These are phyloP conservation scores for Dichotomopilus funicola DNA, from an alignment of 2,329 filamentous ascomycete species.

Conservation along the genomic window DNA sequence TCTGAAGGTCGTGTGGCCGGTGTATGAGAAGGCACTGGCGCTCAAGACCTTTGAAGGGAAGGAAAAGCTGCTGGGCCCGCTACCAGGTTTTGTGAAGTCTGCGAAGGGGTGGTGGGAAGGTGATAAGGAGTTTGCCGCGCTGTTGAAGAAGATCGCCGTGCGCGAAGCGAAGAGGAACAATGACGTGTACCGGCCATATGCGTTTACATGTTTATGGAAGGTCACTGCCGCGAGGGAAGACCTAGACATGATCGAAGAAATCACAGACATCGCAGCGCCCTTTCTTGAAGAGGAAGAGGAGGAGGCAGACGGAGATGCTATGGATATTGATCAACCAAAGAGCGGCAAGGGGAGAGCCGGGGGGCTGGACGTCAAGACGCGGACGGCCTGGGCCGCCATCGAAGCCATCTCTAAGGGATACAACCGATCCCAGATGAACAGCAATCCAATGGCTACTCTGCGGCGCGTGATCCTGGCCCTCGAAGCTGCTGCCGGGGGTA, in stretches of 20 bases:
- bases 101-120: slow-evolving; percentile 51
- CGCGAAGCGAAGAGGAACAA: slow-evolving; percentile 92
- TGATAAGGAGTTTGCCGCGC: slow-evolving; percentile 47
- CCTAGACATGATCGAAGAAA: slow-evolving; percentile 62
- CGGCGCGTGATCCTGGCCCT: slow-evolving; percentile 35
- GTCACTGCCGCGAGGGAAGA: slow-evolving; percentile 64
- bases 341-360: slow-evolving; percentile 1
- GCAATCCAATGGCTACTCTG: slow-evolving; percentile 34
- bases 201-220: slow-evolving; percentile 64
- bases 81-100: slow-evolving; percentile 69
- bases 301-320: slow-evolving; percentile 58
- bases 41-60: slow-evolving; percentile 94
- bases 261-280: slow-evolving; percentile 55
- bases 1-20: slow-evolving; percentile 67
- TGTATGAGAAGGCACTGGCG: slow-evolving; percentile 70
- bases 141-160: slow-evolving; percentile 72
- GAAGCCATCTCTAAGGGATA: slow-evolving; percentile 47
- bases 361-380: slow-evolving; percentile 32
- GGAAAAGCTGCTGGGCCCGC: slow-evolving; percentile 72
- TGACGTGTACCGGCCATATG: slow-evolving; percentile 70
- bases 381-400: slow-evolving; percentile 43
- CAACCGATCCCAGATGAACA: slow-evolving; percentile 34
- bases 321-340: slow-evolving; percentile 55
- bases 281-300: slow-evolving; percentile 35
- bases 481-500: slow-evolving; percentile 10